Evolutionary conservation across 257 asterid genomes (phyloP).

Genomic region (Paraleonurus japonicus): DNA sequence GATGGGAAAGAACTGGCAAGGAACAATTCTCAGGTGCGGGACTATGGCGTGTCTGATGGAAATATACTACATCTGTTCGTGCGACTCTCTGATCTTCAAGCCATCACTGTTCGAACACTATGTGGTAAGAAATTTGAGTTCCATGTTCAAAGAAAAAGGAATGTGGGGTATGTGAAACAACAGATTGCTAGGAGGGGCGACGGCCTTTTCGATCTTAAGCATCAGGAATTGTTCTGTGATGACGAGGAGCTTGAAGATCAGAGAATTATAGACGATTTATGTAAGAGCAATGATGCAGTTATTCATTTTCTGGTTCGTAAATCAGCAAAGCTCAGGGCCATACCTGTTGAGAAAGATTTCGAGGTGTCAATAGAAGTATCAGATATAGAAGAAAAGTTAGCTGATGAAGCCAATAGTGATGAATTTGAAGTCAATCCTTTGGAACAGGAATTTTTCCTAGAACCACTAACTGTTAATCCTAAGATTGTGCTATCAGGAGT

Average conservation of each 20-base stretch:
- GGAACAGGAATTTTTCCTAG: conserved; percentile 36
- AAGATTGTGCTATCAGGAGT: conserved; percentile 42
- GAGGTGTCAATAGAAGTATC: conserved; percentile 59
- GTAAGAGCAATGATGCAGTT: conserved; percentile 54
- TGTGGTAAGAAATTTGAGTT: conserved; percentile 73
- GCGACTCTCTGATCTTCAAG: conserved; percentile 67
- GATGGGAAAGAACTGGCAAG: conserved; percentile 82
- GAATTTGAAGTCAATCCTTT: conserved; percentile 21
- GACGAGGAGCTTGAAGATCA: conserved; percentile 82
- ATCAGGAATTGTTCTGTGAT: conserved; percentile 58
- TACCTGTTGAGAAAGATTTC: conserved; percentile 48
- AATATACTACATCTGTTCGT: conserved; percentile 64
- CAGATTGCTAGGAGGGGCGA: conserved; percentile 56
- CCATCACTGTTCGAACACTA: conserved; percentile 63
- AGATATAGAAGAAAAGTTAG: conserved; percentile 36
- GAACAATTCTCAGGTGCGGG: conserved; percentile 50
- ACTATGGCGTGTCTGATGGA: conserved; percentile 68
- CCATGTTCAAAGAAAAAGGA: conserved; percentile 57
- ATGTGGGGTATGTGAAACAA: conserved; percentile 68
- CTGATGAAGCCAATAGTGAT: conserved; percentile 23
- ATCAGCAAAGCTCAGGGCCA: conserved; percentile 54
- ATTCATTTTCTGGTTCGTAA: conserved; percentile 65
- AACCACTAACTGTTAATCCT: conserved; percentile 47
- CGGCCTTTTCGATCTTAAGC: conserved; percentile 44
- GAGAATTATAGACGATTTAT: conserved; percentile 62